phyloP scores from a whole-genome alignment of 2,329 filamentous ascomycete species.

The Neurospora sp. region DNA sequence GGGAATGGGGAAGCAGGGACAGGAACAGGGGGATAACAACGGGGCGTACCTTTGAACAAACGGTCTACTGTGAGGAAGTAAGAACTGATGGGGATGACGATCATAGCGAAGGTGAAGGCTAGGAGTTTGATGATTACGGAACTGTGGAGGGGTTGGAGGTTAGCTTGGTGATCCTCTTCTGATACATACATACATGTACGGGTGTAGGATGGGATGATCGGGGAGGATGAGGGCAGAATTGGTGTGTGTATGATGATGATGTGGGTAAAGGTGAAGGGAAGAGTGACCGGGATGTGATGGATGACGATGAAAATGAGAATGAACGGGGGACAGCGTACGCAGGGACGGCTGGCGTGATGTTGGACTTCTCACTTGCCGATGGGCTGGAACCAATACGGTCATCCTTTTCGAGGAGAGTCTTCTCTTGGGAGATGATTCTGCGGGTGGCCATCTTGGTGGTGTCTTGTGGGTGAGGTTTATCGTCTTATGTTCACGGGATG shows the following conservation, averaged over 20 bases:
- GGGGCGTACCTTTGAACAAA: constrained; percentile 61
- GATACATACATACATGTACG: not conserved
- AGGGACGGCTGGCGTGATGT: constrained; percentile 75
- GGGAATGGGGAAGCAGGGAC: not conserved
- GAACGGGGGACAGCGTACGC: constrained; percentile 42
- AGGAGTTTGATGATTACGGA: constrained; percentile 85
- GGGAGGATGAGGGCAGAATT: not conserved
- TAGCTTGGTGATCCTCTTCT: not conserved
- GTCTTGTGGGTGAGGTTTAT: not conserved
- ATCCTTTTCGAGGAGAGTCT: constrained; percentile 54
- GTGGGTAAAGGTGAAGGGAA: not conserved
- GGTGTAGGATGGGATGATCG: not conserved
- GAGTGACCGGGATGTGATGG: not conserved
- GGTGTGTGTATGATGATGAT: not conserved
- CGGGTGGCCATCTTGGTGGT: constrained; percentile 54
- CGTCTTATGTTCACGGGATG: not conserved
- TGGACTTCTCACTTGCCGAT: constrained; percentile 47
- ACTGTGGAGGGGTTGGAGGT: constrained; percentile 29
- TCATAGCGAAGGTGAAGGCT: constrained; percentile 85
- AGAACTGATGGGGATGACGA: constrained; percentile 73
- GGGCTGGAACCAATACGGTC: constrained; percentile 31
- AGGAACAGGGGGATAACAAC: not conserved
- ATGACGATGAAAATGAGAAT: constrained; percentile 8
- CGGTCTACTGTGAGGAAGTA: constrained; percentile 76
- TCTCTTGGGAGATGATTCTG: constrained; percentile 56